A percentile compares a stretch with the other conserved stretches of the same genome.
Conservation (phyloP, 495 filamentous ascomycete species). For the Aspergillus nanangensis region DNA sequence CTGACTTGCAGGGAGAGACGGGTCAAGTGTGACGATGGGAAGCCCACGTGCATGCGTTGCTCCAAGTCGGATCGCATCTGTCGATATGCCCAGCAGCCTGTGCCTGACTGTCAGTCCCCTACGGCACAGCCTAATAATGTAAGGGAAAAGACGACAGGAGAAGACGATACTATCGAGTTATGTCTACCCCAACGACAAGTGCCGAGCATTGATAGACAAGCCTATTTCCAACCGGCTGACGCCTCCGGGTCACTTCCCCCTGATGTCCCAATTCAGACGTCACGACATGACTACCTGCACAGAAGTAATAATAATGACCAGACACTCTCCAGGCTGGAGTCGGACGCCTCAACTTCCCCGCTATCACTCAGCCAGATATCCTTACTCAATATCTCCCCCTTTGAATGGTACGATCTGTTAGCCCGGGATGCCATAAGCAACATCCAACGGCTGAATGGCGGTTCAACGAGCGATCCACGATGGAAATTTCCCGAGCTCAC, state of each 20-base stretch:
- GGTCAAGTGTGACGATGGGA: slow-evolving; percentile 18
- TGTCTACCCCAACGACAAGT: background rate
- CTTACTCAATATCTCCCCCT: slow-evolving; percentile 12
- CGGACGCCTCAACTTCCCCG: slow-evolving; percentile 2
- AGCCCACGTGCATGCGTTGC: slow-evolving; percentile 7
- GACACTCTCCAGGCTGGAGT: background rate
- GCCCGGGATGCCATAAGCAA: slow-evolving; percentile 16
- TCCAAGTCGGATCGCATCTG: slow-evolving; percentile 1
- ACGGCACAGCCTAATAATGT: background rate
- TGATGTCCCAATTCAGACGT: background rate
- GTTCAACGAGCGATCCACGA: background rate
- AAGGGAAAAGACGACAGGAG: too few species aligned
- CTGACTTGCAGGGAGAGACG: slow-evolving; percentile 20
- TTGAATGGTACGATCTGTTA: slow-evolving; percentile 16
- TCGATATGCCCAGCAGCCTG: background rate
- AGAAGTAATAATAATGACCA: too few species aligned
- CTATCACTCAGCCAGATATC: slow-evolving; percentile 8
- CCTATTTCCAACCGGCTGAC: background rate
- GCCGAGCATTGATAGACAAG: background rate
- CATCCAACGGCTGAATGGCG: slow-evolving; percentile 8
- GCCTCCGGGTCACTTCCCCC: background rate
- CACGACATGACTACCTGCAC: too few species aligned
- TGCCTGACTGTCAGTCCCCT: slow-evolving; percentile 1
- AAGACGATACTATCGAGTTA: too few species aligned
- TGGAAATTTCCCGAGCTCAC: slow-evolving; percentile 7